Percentiles rank a stretch among this genome's conserved stretches.
These are phyloP conservation scores for Cylindrodendrum hubeiense DNA, from an alignment of 2,329 filamentous ascomycete genomes.

Conservation along the genomic window DNA sequence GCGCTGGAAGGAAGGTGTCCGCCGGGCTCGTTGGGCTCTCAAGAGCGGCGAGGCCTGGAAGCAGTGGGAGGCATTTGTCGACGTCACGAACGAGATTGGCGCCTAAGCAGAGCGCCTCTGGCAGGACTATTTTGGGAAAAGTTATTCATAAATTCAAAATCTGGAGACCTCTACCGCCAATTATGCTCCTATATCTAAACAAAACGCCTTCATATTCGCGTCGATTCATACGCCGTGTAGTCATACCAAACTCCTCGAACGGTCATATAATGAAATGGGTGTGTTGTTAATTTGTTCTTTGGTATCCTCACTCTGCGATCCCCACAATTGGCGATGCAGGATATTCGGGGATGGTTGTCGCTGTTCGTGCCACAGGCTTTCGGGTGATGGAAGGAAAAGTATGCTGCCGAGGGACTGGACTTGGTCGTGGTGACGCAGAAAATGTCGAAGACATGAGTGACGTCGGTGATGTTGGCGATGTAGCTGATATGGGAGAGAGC, in stretches of 20 bases:
- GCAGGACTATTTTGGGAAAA: constrained; percentile 8
- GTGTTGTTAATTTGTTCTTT: background rate
- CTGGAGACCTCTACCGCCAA: constrained; percentile 8
- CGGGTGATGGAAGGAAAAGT: constrained; percentile 31
- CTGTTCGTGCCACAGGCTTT: constrained; percentile 32
- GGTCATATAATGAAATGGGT: background rate
- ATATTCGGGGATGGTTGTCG: constrained; percentile 19
- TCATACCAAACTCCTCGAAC: constrained; percentile 11
- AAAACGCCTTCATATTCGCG: constrained; percentile 12
- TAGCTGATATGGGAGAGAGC: constrained; percentile 6
- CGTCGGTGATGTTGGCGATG: background rate
- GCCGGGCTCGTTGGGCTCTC: constrained; percentile 89
- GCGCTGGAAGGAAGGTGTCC: constrained; percentile 94
- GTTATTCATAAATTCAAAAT: constrained; percentile 18
- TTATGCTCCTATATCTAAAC: constrained; percentile 16
- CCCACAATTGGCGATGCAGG: constrained; percentile 28
- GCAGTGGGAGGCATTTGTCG: constrained; percentile 86
- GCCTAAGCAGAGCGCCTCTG: constrained; percentile 23
- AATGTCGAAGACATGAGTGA: background rate
- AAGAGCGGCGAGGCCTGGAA: constrained; percentile 87
- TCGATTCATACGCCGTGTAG: constrained; percentile 17
- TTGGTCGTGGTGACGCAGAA: background rate
- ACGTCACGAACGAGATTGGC: constrained; percentile 75
- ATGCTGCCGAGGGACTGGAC: constrained; percentile 9
- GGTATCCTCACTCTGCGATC: constrained; percentile 9